Conservation (phyloP, 2,329 filamentous ascomycete species). For the Aureobasidium mangrovei region DNA sequence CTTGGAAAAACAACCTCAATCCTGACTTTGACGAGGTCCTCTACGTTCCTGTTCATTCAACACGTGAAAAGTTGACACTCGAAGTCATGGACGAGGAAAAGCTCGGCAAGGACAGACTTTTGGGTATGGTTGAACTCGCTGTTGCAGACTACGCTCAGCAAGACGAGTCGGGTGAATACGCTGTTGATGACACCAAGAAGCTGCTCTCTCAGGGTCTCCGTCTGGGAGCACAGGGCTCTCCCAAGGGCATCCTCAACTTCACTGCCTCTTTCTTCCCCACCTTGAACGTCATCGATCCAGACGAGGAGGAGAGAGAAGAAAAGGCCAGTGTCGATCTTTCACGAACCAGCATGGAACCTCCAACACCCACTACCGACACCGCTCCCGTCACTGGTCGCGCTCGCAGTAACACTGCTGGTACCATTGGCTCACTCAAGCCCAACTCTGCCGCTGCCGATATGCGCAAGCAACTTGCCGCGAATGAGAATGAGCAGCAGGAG, state of each 20-base stretch:
- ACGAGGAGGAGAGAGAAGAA: slow-evolving; percentile 57
- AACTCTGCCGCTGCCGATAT: slow-evolving; percentile 28
- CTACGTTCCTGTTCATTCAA: slow-evolving; percentile 81
- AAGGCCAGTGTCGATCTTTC: slow-evolving; percentile 16
- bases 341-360: slow-evolving; percentile 18
- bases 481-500: slow-evolving; percentile 38
- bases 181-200: slow-evolving; percentile 67
- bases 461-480: slow-evolving; percentile 38
- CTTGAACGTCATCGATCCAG: slow-evolving; percentile 78
- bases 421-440: slow-evolving; percentile 33
- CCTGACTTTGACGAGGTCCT: slow-evolving; percentile 94
- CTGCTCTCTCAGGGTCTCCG: slow-evolving; percentile 59
- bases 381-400: slow-evolving; percentile 9
- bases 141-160: slow-evolving; percentile 72
- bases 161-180: slow-evolving; percentile 70
- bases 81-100: slow-evolving; percentile 98
- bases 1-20: slow-evolving; percentile 90
- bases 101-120: slow-evolving; percentile 78
- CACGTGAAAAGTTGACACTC: slow-evolving; percentile 72
- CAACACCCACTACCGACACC: slow-evolving; percentile 17
- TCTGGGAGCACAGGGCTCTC: slow-evolving; percentile 60
- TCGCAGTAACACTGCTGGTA: slow-evolving; percentile 29
- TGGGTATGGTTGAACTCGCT: slow-evolving; percentile 71
- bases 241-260: slow-evolving; percentile 75
- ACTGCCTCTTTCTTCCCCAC: slow-evolving; percentile 86